A percentile compares a stretch with the other conserved stretches of the same genome.
Evolutionary conservation across 495 filamentous ascomycete species (phyloP).

Genomic region (Hypoxylon fragiforme): DNA sequence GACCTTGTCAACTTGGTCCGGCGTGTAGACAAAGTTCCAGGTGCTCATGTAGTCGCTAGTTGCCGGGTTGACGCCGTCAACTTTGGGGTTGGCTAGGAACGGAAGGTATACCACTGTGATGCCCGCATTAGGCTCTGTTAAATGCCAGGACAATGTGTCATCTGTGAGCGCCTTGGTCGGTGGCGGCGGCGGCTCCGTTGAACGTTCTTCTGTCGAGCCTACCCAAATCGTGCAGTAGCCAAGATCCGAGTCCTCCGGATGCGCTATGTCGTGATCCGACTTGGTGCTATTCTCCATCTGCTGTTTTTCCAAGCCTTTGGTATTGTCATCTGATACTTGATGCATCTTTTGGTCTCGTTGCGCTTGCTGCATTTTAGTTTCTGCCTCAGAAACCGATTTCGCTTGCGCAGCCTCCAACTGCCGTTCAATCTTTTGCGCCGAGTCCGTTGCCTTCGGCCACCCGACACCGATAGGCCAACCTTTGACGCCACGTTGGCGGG

Average conservation of each 20-base stretch:
- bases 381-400: conserved; percentile 59
- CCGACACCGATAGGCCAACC: conserved; percentile 92
- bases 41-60: conserved; percentile 84
- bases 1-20: conserved; percentile 79
- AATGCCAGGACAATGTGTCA: conserved; percentile 68
- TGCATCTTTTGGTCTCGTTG: conserved; percentile 52
- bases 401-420: conserved; percentile 72
- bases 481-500: conserved; percentile 80
- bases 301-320: no score
- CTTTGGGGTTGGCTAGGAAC: conserved; percentile 77
- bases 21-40: conserved; percentile 96
- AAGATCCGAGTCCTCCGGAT: conserved; percentile 60
- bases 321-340: no score
- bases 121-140: conserved; percentile 77
- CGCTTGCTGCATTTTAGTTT: conserved; percentile 65
- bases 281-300: conserved; percentile 19
- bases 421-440: conserved; percentile 57
- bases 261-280: conserved; percentile 35
- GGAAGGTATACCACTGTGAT: conserved; percentile 92
- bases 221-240: conserved; percentile 96
- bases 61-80: conserved; percentile 77
- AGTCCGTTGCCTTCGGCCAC: conserved; percentile 70
- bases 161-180: conserved; percentile 66
- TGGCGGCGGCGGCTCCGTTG: conserved; percentile 59
- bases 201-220: conserved; percentile 73